A percentile compares a stretch with the other conserved stretches of the same genome.
These are phyloP conservation scores for Sarocladium kiliense DNA, from an alignment of 2,329 filamentous ascomycete species.

Conservation along the genomic window DNA sequence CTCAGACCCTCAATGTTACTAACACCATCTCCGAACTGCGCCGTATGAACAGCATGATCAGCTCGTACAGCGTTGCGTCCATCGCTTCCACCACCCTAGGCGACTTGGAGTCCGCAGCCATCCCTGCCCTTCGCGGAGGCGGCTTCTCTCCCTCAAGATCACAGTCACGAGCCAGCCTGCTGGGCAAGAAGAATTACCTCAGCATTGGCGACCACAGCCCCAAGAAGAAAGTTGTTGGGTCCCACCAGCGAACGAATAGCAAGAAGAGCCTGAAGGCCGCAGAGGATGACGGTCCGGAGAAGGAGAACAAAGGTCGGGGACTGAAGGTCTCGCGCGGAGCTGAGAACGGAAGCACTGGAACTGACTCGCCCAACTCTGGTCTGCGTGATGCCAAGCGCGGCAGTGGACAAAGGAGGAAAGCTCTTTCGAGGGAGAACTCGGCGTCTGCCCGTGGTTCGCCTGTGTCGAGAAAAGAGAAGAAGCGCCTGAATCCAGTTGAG, in stretches of 20 bases:
- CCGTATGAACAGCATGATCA: constrained; percentile 52
- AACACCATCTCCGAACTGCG: constrained; percentile 46
- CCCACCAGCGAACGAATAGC: constrained; percentile 10
- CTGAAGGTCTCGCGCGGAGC: not conserved
- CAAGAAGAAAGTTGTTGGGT: constrained; percentile 15
- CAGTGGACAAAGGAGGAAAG: not conserved
- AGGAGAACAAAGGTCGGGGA: constrained; percentile 13
- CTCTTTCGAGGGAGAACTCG: constrained; percentile 1
- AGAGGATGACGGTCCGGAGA: constrained; percentile 1
- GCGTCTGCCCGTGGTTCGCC: constrained; percentile 1
- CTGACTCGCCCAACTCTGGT: not conserved
- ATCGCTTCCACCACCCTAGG: constrained; percentile 19
- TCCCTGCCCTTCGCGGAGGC: constrained; percentile 32
- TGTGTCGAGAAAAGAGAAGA: not conserved
- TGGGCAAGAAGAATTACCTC: constrained; percentile 42
- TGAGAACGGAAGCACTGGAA: not conserved
- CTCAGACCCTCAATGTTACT: constrained; percentile 1
- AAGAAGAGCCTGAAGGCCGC: constrained; percentile 5
- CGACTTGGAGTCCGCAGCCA: constrained; percentile 21
- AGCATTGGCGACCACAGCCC: constrained; percentile 29
- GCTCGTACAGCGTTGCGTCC: constrained; percentile 37
- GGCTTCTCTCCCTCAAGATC: constrained; percentile 29
- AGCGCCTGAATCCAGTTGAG: constrained; percentile 19
- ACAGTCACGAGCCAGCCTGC: constrained; percentile 24
- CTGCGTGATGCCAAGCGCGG: not conserved